Base-by-base conservation (phyloP, 129 eudicot genomes). In the Calendula officinalis region DNA sequence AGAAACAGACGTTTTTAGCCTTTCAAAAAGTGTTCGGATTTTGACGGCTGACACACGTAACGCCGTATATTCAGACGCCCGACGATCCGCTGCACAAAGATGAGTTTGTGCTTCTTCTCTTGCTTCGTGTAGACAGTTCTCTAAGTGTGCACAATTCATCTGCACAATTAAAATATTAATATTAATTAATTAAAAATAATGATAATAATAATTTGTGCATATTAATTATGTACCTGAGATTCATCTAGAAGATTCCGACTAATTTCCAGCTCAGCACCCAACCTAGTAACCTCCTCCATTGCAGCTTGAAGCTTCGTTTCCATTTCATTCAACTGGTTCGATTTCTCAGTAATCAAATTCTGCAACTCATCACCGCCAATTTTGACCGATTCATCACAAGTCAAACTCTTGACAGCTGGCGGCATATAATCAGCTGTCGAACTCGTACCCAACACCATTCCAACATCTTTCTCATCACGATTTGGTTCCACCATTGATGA, bases 131-230 rank as follows among this genome's bases (percentile, higher is more conserved):
- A 94, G 78, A 72, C 89, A 85, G 53, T 88, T 94, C 77, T 94
- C 99, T 37, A 94, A 60, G 72, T 88, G 95, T 22, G 92, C 99
- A 74, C 99, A 94, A 57, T 94, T 94, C 99, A 94, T 79, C 99
- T 94, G 95, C 42, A 47, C 30, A 37, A 42, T 5, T 51, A 14
- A 41, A 51, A 51, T 0, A 44, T 17, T 0, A 37, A 32, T 30
- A 53, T 22, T 22, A 22, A 0, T 22, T 0, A 22, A 22, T 22
- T 22, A 22, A 22, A 50, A 50, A 17, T 11, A 3, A 66, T n/a
- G n/a, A n/a, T 35, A n/a, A 34, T 22, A 22, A 22, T 22, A 22
- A 22, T 22, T 22, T 22, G 30, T 22, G 30, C 30, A 22, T 22
- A 22, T 22, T 22, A 22, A 22, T 22, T 22, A 22, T 22, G 30